Conservation (phyloP, 306 rosid genomes). For the Dalbergia oliveri region DNA sequence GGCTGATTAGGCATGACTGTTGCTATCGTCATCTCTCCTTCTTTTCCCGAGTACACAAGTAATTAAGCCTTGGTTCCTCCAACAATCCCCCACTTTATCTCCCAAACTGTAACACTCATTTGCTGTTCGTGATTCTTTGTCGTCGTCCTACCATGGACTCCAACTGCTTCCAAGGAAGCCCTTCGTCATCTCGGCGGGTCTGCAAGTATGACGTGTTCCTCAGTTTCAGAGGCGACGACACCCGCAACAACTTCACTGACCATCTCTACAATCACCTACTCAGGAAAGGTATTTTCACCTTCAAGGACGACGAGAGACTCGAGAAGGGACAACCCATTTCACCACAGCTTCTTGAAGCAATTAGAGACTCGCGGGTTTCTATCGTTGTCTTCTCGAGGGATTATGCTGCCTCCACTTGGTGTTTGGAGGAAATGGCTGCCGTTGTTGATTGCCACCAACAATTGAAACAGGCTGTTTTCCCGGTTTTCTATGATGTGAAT, state of each 20-base stretch:
- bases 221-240: constrained; percentile 39
- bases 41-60: no score
- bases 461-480: background rate
- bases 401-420: constrained; percentile 36
- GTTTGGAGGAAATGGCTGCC: constrained; percentile 42
- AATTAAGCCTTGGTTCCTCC: no score
- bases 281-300: constrained; percentile 16
- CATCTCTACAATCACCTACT: constrained; percentile 36
- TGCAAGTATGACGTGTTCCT: constrained; percentile 40
- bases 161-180: background rate
- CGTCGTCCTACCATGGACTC: background rate
- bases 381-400: constrained; percentile 2
- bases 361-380: background rate
- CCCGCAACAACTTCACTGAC: constrained; percentile 29
- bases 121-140: no score
- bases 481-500: constrained; percentile 38
- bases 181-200: background rate
- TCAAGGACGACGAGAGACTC: constrained; percentile 37
- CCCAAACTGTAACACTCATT: no score
- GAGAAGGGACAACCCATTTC: constrained; percentile 25
- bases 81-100: no score
- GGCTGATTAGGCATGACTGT: no score
- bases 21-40: no score
- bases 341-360: background rate
- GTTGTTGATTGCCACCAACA: background rate